These are phyloP conservation scores for Diplocarpon mali DNA, from an alignment of 2,329 filamentous ascomycete genomes.

Conservation along the genomic window DNA sequence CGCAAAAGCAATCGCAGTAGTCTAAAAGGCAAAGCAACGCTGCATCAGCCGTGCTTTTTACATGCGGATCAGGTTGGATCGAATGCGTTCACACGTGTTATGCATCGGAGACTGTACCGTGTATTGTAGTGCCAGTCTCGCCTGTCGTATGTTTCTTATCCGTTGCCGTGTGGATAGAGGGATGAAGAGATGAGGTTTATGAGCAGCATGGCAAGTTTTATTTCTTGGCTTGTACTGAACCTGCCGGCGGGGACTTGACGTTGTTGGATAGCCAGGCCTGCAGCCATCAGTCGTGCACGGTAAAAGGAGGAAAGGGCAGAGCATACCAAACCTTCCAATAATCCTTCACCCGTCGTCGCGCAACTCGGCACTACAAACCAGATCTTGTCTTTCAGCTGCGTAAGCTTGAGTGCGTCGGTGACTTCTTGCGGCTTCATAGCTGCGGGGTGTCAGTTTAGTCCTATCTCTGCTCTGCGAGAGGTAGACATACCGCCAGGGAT, in stretches of 20 bases:
- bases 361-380: conserved; percentile 80
- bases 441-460: conserved; percentile 26
- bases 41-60: conserved; percentile 5
- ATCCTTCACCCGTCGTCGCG: conserved; percentile 69
- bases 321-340: conserved; percentile 64
- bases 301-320: conserved; percentile 5
- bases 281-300: too few relatives aligned
- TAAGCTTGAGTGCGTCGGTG: conserved; percentile 65
- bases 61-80: background rate
- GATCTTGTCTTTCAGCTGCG: conserved; percentile 69
- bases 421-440: conserved; percentile 73
- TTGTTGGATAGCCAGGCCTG: conserved; percentile 73
- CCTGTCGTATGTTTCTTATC: conserved; percentile 1
- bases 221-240: conserved; percentile 16
- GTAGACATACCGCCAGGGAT: conserved; percentile 57
- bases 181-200: background rate
- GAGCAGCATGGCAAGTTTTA: conserved; percentile 5
- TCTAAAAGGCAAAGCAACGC: conserved; percentile 3
- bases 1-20: background rate
- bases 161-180: background rate
- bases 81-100: background rate
- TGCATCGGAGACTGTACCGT: background rate
- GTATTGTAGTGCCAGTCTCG: background rate
- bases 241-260: conserved; percentile 51
- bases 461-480: too few relatives aligned